These are phyloP conservation scores for Dryadomyces quercus-mongolicae DNA, from an alignment of 2,329 filamentous ascomycete species.

Conservation along the genomic window DNA sequence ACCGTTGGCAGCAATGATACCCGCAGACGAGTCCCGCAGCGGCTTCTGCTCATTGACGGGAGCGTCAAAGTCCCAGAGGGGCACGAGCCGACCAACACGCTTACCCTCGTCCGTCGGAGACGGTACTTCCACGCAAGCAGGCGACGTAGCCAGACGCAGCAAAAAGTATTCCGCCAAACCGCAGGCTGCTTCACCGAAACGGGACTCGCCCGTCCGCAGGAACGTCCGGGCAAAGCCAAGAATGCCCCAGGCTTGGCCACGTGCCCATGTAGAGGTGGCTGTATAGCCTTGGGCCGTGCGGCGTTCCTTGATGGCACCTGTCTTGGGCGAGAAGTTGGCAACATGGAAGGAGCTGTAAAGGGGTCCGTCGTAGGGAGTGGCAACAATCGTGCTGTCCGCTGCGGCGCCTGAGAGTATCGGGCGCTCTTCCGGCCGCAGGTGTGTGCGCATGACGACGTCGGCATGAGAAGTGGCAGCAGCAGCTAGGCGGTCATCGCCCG, in stretches of 20 bases:
- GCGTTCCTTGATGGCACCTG: slow-evolving; percentile 28
- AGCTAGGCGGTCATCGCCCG: slow-evolving; percentile 15
- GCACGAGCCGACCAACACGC: slow-evolving; percentile 17
- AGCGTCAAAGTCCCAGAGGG: slow-evolving; percentile 29
- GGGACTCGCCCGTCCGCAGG: slow-evolving; percentile 29
- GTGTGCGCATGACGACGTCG: slow-evolving; percentile 23
- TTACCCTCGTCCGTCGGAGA: slow-evolving; percentile 8
- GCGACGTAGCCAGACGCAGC: slow-evolving; percentile 22
- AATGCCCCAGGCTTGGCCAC: slow-evolving; percentile 40
- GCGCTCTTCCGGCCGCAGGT: slow-evolving; percentile 24
- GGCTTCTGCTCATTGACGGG: slow-evolving; percentile 13
- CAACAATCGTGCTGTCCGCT: not conserved
- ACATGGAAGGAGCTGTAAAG: slow-evolving; percentile 32
- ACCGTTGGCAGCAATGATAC: slow-evolving; percentile 28
- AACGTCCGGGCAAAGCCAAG: slow-evolving; percentile 38
- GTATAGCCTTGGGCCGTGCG: slow-evolving; percentile 36
- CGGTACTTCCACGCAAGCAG: slow-evolving; percentile 17
- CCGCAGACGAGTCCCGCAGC: slow-evolving; percentile 25
- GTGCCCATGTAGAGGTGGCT: slow-evolving; percentile 34
- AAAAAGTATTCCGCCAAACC: slow-evolving; percentile 38
- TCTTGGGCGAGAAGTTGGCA: slow-evolving; percentile 32
- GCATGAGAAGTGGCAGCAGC: slow-evolving; percentile 26
- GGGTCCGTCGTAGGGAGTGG: no score
- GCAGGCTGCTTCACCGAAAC: slow-evolving; percentile 31
- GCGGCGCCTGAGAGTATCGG: not conserved